Base-by-base conservation (phyloP, 352 stramenopile genomes). In the Globisporangium cystogenes region DNA sequence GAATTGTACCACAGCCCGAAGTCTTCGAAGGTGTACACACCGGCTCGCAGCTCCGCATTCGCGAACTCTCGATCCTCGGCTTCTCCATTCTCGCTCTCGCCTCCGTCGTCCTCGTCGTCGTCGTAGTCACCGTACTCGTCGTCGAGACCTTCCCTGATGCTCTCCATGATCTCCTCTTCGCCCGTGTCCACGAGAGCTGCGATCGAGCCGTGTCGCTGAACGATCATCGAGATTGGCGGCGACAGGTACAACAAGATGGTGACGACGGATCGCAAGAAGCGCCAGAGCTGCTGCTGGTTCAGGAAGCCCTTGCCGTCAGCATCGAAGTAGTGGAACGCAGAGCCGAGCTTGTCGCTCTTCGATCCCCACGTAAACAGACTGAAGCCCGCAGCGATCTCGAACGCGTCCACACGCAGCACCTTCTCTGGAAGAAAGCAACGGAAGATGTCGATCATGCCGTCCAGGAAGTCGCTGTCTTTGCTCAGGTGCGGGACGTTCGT, bases 1-100 rank as follows among this genome's bases (percentile, higher is more conserved):
- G 70, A 69, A 59, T 95, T 95, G 56, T 95, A 95, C 84, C 84
- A 95, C 27, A 75, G 48, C 1, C 82, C 84, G 53, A 95, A 95
- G 18, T 90, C 72, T 64, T 93, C 84, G 67, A 95, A 95, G 10
- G 68, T 82, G 57, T 85, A 91, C 6, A 87, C 60, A 14, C 70
- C 76, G 16, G 76, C 39, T 11, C 64, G 76, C 48, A 82, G 58
- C 37, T 88, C 74, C 1, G 74, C 80, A 41, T 75, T 79, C 16
- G 66, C 59, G 24, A 67, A 59, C n/a, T 69, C 63, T 20, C 65
- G 68, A n/a, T 53, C 46, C 7, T 54, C 39, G 6, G 15, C 43
- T 1, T 55, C 31, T 3, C 21, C 48, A 12, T 66, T 42, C 15
- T 46, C 54, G 21, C 72, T 66, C 6, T 56, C 66, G 45, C 6